Conservation (phyloP, 202 grass and related monocot genomes). For the Tripidium arundinaceum region DNA sequence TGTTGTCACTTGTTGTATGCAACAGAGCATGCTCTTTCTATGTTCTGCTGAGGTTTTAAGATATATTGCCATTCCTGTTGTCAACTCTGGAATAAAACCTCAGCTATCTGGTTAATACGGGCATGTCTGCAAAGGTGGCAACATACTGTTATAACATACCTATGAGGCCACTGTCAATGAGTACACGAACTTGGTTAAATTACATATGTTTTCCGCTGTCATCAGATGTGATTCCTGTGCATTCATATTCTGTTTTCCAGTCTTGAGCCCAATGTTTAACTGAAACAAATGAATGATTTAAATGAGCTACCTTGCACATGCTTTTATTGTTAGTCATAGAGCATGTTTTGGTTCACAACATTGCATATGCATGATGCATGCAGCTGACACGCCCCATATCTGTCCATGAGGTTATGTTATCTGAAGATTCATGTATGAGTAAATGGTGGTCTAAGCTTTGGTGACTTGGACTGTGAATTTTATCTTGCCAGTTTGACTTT, state of each 20-base stretch:
- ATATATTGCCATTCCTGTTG: neutral
- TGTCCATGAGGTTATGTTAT: neutral
- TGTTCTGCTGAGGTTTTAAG: neutral
- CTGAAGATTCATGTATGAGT: neutral
- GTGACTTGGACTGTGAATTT: neutral
- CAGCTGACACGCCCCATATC: neutral
- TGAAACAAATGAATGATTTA: neutral
- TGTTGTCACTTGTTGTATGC: neutral
- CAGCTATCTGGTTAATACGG: slow-evolving; percentile 17
- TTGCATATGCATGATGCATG: neutral
- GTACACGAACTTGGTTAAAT: neutral
- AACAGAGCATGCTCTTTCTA: neutral
- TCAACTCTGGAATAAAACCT: neutral
- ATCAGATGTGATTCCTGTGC: neutral
- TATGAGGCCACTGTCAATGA: neutral
- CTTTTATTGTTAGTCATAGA: too few relatives aligned
- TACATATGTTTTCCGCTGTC: neutral
- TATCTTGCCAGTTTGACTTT: neutral
- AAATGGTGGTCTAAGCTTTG: neutral
- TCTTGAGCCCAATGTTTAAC: neutral
- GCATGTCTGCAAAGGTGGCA: slow-evolving; percentile 39
- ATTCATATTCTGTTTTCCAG: slow-evolving; percentile 4
- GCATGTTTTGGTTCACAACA: neutral
- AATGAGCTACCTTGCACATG: neutral
- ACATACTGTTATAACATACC: slow-evolving; percentile 29